Percentiles rank a stretch among this genome's conserved stretches.
Conservation (phyloP, 2,329 filamentous ascomycete genomes). For the Claviceps sp. region DNA sequence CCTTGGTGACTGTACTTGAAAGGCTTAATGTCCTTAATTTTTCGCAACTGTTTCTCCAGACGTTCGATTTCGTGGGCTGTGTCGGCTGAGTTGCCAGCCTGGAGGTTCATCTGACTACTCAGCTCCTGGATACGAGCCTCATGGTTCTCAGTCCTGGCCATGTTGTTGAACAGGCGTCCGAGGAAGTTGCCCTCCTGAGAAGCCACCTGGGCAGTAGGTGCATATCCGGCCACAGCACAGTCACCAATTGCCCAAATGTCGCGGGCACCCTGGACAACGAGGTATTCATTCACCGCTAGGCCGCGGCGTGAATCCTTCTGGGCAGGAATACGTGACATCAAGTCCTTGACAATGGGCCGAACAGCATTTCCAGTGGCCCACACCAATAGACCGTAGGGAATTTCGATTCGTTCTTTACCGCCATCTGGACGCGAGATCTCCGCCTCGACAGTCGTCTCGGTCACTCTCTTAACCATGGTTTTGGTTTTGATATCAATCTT, state of each 20-base stretch:
- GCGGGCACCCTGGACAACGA: slow-evolving; percentile 91
- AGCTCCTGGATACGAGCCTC: slow-evolving; percentile 64
- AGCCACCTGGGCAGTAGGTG: slow-evolving; percentile 92
- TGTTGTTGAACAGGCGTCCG: slow-evolving; percentile 93
- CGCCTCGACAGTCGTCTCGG: slow-evolving; percentile 83
- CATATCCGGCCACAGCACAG: slow-evolving; percentile 94
- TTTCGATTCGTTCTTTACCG: slow-evolving; percentile 63
- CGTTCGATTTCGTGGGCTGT: slow-evolving; percentile 64
- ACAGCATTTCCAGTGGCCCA: slow-evolving; percentile 97
- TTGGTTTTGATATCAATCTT: slow-evolving; percentile 95
- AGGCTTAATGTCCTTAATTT: slow-evolving; percentile 88
- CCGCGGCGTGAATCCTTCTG: slow-evolving; percentile 92
- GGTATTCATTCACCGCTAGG: slow-evolving; percentile 94
- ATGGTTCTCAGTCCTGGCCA: slow-evolving; percentile 83
- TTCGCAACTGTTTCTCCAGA: slow-evolving; percentile 72
- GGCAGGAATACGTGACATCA: slow-evolving; percentile 82
- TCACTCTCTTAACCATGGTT: slow-evolving; percentile 98
- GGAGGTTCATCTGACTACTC: slow-evolving; percentile 45
- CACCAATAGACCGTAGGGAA: slow-evolving; percentile 90
- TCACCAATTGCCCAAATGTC: slow-evolving; percentile 98
- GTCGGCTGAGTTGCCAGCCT: slow-evolving; percentile 54
- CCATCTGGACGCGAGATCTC: slow-evolving; percentile 72
- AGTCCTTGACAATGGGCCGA: slow-evolving; percentile 76
- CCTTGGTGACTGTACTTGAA: slow-evolving; percentile 99
- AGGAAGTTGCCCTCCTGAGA: slow-evolving; percentile 93